Evolutionary conservation across 331 rosid species (phyloP), one percentile per base, ranked within the genome.

Genomic region (Rosa hybrid): DNA sequence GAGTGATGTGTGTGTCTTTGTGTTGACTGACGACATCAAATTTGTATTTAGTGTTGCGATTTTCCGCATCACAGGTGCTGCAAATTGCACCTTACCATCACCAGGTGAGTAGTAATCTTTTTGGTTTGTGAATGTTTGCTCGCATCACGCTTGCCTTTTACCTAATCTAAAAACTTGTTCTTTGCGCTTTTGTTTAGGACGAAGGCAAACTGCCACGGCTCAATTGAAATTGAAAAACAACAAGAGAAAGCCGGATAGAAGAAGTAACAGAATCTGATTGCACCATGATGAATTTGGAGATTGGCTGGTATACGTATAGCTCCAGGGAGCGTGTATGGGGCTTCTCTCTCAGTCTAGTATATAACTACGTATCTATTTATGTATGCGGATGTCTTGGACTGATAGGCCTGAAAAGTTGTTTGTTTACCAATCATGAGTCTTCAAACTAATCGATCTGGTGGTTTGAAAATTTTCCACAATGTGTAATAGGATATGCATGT

Each of bases 1-100:
- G 57, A 87, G 84, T 21, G 86, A 86, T 76, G 81, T 76, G 81
- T 76, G 87, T 53, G 53, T 21, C 21, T 85, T 83, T 83, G 86
- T 85, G 77, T 77, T 83, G 71, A 77, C 83, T 38, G 30, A 0
- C 8, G 17, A 12, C n/a, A 18, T 54, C 21, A 16, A 54, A 16
- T 16, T 54, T 54, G 7, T 5, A 54, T 54, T 54, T 54, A 17
- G 18, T 54, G 60, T 54, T 1, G 60, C 0, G 60, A 54, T 54
- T 54, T 54, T 54, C 21, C 21, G 3, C 60, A 18, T 7, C 9
- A 17, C 60, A 16, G 60, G 18, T 14, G 60, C 23, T 54, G 60
- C 60, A 54, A 6, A 17, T 5, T 54, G 17, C 53, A 49, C 53
- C 53, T 49, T 2, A 13, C 17, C 60, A 16, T 54, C 21, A 54